phyloP scores from a whole-genome alignment of 345 rosid species.

The Acer yangbiense region DNA sequence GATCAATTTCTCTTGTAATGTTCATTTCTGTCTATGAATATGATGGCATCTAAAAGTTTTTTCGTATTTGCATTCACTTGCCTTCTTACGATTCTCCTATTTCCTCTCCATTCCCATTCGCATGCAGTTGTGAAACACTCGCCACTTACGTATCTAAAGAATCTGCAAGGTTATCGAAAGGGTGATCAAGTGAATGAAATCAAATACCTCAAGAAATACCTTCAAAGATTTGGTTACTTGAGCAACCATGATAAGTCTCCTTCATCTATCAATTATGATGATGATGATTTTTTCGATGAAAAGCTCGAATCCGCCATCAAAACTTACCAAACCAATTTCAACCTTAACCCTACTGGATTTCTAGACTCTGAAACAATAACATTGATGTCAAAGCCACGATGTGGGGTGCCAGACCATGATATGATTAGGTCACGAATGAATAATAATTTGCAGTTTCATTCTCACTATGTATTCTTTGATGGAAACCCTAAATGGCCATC shows the following conservation, averaged over 20 bases:
- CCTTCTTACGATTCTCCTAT: not conserved
- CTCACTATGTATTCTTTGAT: not conserved
- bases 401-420: conserved; percentile 18
- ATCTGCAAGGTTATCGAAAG: not conserved
- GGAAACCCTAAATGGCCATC: not conserved
- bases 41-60: too few relatives aligned
- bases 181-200: conserved; percentile 12
- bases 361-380: conserved; percentile 2
- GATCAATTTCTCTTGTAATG: not conserved
- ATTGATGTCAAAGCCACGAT: conserved; percentile 10
- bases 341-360: conserved; percentile 17
- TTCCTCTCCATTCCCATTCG: not conserved
- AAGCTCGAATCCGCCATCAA: conserved; percentile 13
- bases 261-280: not conserved
- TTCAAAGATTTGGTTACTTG: conserved; percentile 17
- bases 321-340: conserved; percentile 20
- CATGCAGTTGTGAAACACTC: not conserved
- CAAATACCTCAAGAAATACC: conserved; percentile 5
- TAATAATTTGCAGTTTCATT: not conserved
- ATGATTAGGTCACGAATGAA: not conserved
- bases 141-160: not conserved
- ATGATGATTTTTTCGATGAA: conserved; percentile 10
- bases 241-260: not conserved
- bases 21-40: too few relatives aligned
- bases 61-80: not conserved